Evolutionary conservation across 192 early-diverging fungal genomes (phyloP), one percentile per base, ranked within the genome.

Genomic region (Coemansia sp.): DNA sequence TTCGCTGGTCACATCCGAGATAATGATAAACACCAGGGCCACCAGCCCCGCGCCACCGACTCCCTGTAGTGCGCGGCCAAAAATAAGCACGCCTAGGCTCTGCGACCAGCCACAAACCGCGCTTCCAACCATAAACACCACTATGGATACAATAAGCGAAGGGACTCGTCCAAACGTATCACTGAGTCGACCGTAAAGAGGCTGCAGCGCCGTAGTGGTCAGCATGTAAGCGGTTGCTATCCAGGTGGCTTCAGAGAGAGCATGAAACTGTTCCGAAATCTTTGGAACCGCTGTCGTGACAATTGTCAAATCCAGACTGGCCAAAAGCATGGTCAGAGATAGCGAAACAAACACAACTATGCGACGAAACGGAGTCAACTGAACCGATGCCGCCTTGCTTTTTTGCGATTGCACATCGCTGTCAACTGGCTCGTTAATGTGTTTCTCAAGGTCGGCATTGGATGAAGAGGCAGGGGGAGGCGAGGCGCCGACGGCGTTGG

Each of bases 101-200:
- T 55, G 76, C 1, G 85, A 70, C 55, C 70, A 72, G 27, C 78
- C 81, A 48, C 79, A 68, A 1, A 61, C 27, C 55, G 82, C 81
- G 40, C 76, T 81, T 21, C 80, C 79, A 6, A 78, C 39, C 14
- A 81, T 68, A 51, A 83, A 83, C 3, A 86, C 34, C 2, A 77
- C 35, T 18, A 80, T 57, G 3, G 84, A 77, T 51, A 76, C 71
- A 3, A 86, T 51, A 23, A 85, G 60, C 4, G 81, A 73, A 0
- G 59, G 53, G 33, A 82, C 80, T 27, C 85, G 82, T 14, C 87
- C 94, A 80, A 93, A 93, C 22, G 90, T 88, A 53, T 95, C 91
- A 35, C 89, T 83, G 8, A 90, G 63, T 40, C 81, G 83, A 14
- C 88, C 88, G 71, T 88, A 90, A 7, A 90, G 51, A 3, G 90